These are phyloP conservation scores for Paramecium tetraurelia DNA, from an alignment of 73 alveolate genomes.

Conservation along the genomic window DNA sequence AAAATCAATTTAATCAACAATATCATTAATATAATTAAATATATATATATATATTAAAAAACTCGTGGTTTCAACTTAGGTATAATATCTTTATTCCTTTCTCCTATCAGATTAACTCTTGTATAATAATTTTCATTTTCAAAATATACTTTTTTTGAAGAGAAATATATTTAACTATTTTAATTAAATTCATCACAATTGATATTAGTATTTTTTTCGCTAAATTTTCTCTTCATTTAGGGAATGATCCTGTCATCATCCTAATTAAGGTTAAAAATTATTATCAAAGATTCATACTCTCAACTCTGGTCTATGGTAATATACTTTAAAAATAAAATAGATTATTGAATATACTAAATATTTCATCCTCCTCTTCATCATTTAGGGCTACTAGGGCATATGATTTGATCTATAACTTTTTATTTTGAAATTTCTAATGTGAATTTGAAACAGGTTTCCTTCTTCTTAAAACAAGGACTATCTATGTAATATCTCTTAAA, in stretches of 20 bases:
- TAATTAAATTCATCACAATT: background rate
- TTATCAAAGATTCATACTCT: background rate
- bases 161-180: background rate
- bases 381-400: background rate
- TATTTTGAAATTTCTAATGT: background rate
- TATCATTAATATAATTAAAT: no score
- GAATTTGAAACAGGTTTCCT: no score
- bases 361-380: background rate
- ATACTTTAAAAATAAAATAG: background rate
- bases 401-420: background rate
- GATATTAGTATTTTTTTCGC: background rate
- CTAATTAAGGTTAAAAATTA: background rate
- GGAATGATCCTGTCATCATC: slow-evolving; percentile 3
- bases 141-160: no score
- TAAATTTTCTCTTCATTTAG: background rate
- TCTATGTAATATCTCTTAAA: background rate
- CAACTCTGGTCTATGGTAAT: background rate
- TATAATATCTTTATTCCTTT: background rate
- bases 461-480: background rate
- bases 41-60: no score
- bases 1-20: no score
- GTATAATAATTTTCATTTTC: no score
- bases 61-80: background rate
- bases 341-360: background rate
- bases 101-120: background rate